phyloP scores from a whole-genome alignment of 2,329 filamentous ascomycete species.

The Fusarium sp. region DNA sequence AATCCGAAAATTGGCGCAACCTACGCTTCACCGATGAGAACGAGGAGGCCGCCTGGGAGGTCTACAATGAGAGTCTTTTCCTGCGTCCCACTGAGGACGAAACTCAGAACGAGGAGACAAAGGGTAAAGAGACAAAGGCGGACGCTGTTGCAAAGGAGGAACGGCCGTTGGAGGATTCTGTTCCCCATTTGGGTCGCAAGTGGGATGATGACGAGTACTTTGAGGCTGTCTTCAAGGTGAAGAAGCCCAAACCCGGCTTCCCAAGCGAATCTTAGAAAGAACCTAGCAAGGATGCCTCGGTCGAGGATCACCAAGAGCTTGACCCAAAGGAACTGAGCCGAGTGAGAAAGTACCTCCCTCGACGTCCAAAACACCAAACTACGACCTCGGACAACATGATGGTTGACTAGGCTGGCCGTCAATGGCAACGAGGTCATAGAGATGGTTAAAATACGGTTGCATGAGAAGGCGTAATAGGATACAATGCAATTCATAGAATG shows the following conservation, averaged over 20 bases:
- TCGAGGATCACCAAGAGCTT: slow-evolving; percentile 27
- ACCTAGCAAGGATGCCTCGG: slow-evolving; percentile 36
- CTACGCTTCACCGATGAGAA: slow-evolving; percentile 88
- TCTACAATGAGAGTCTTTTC: slow-evolving; percentile 79
- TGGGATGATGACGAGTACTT: slow-evolving; percentile 61
- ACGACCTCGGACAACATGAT: slow-evolving; percentile 36
- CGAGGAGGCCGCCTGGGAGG: slow-evolving; percentile 78
- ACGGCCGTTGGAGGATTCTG: slow-evolving; percentile 49
- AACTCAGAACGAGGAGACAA: slow-evolving; percentile 23
- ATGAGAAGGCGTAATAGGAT: slow-evolving; percentile 39
- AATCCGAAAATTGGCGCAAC: slow-evolving; percentile 84
- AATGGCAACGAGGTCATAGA: not conserved
- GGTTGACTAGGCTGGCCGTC: slow-evolving; percentile 8
- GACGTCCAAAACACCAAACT: slow-evolving; percentile 45
- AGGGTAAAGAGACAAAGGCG: slow-evolving; percentile 17
- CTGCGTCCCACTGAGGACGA: slow-evolving; percentile 37
- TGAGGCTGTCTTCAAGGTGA: slow-evolving; percentile 60
- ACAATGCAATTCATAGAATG: slow-evolving; percentile 10
- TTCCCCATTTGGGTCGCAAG: slow-evolving; percentile 53
- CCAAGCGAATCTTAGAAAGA: slow-evolving; percentile 45
- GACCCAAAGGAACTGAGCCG: slow-evolving; percentile 39
- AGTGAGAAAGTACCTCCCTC: slow-evolving; percentile 36
- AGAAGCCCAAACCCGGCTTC: slow-evolving; percentile 50
- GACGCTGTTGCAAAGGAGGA: slow-evolving; percentile 34
- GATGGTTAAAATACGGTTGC: slow-evolving; percentile 26